Percentiles rank a stretch among this genome's conserved stretches.
Evolutionary conservation across 495 filamentous ascomycete genomes (phyloP).

Genomic region (Penicillium manginii): DNA sequence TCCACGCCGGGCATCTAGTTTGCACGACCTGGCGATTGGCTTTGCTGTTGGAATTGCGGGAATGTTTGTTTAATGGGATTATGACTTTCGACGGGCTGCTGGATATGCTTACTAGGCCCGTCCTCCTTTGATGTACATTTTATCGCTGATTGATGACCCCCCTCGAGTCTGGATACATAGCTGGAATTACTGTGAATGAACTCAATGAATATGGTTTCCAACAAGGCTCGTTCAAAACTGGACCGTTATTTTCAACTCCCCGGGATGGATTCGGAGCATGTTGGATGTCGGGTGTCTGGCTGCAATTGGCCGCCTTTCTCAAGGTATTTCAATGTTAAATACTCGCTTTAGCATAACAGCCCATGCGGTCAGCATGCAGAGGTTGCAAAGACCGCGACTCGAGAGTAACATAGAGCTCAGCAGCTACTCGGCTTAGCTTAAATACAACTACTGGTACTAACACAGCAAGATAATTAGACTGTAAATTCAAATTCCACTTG

Average conservation of each 20-base stretch:
- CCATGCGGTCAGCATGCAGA: not conserved
- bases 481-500: no score
- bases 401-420: no score
- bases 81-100: constrained; percentile 13
- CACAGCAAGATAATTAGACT: no score
- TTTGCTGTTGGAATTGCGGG: constrained; percentile 47
- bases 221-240: constrained; percentile 3
- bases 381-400: no score
- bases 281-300: not conserved
- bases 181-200: not conserved
- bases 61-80: constrained; percentile 44
- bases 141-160: constrained; percentile 5
- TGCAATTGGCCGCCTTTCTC: not conserved
- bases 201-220: not conserved
- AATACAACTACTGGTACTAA: no score
- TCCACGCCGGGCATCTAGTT: constrained; percentile 32
- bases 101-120: not conserved
- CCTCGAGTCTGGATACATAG: not conserved
- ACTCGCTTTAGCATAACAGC: not conserved
- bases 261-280: not conserved
- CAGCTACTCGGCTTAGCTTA: no score
- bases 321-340: not conserved
- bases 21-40: constrained; percentile 48
- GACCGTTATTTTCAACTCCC: not conserved
- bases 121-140: constrained; percentile 4